These are phyloP conservation scores for Cudoniella acicularis DNA, from an alignment of 495 filamentous ascomycete species.

Conservation along the genomic window DNA sequence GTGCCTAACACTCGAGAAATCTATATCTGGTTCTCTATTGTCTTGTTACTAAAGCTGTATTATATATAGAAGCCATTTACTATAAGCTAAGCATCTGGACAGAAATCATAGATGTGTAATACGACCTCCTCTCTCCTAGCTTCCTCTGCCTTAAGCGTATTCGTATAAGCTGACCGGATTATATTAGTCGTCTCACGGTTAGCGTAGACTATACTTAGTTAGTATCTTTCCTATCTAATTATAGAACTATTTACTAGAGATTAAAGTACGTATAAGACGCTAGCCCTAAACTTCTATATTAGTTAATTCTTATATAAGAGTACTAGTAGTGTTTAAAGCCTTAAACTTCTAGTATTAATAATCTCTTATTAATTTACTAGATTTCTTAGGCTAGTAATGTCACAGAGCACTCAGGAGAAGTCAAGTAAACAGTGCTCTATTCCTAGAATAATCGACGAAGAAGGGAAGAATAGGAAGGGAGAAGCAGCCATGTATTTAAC, in stretches of 20 bases:
- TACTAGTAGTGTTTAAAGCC: too few relatives aligned
- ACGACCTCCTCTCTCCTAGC: constrained; percentile 3
- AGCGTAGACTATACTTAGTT: constrained; percentile 1
- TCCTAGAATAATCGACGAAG: too few relatives aligned
- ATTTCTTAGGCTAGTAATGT: too few relatives aligned
- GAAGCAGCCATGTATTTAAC: too few relatives aligned
- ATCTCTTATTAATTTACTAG: too few relatives aligned
- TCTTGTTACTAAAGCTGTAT: background rate
- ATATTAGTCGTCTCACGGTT: constrained; percentile 2
- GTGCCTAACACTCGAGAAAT: background rate
- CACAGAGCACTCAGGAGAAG: too few relatives aligned
- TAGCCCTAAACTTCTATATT: too few relatives aligned
- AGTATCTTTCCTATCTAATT: constrained; percentile 4
- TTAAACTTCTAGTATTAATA: too few relatives aligned
- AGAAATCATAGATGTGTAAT: constrained; percentile 4
- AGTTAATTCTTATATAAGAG: too few relatives aligned
- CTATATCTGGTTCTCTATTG: background rate
- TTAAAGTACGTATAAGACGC: too few relatives aligned
- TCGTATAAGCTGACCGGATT: constrained; percentile 2
- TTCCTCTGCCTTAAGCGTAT: constrained; percentile 1
- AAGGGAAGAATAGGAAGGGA: too few relatives aligned
- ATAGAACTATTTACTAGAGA: constrained; percentile 1
- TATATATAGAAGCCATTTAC: constrained; percentile 4
- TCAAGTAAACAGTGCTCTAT: too few relatives aligned
- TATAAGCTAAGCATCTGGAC: constrained; percentile 4